Evolutionary conservation across 2,329 filamentous ascomycete genomes (phyloP).

Genomic region (Zymoseptoria tritici): DNA sequence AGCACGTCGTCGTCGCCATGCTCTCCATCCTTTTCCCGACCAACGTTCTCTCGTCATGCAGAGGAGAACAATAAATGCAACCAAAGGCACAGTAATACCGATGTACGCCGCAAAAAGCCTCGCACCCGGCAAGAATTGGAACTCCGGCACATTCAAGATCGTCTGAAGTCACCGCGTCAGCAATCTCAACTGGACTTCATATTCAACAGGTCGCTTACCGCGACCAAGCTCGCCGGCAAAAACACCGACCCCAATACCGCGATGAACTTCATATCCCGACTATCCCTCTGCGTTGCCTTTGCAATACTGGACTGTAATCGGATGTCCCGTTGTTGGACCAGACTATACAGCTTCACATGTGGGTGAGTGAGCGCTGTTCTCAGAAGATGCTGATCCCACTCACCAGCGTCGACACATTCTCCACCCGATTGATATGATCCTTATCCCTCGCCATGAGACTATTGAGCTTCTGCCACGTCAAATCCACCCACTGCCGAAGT

Average conservation of each 20-base stretch:
- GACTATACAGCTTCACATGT: conserved; percentile 6
- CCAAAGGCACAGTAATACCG: conserved; percentile 15
- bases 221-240: conserved; percentile 14
- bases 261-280: conserved; percentile 19
- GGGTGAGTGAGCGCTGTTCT: no score
- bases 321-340: conserved; percentile 15
- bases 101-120: conserved; percentile 15
- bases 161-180: no score
- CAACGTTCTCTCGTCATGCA: conserved; percentile 1
- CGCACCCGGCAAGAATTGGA: conserved; percentile 11
- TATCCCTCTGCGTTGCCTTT: conserved; percentile 14
- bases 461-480: conserved; percentile 10
- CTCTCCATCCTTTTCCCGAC: neutral
- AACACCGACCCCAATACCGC: conserved; percentile 18
- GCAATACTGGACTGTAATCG: conserved; percentile 15
- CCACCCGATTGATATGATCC: conserved; percentile 11
- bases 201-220: no score
- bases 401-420: conserved; percentile 10
- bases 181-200: no score
- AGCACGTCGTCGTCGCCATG: neutral
- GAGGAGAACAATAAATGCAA: conserved; percentile 9
- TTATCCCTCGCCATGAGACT: conserved; percentile 14
- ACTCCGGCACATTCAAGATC: conserved; percentile 14
- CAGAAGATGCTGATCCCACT: no score
- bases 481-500: conserved; percentile 7